phyloP scores from a whole-genome alignment of 108 stramenopile species.

The Licmophora abbreviata region DNA sequence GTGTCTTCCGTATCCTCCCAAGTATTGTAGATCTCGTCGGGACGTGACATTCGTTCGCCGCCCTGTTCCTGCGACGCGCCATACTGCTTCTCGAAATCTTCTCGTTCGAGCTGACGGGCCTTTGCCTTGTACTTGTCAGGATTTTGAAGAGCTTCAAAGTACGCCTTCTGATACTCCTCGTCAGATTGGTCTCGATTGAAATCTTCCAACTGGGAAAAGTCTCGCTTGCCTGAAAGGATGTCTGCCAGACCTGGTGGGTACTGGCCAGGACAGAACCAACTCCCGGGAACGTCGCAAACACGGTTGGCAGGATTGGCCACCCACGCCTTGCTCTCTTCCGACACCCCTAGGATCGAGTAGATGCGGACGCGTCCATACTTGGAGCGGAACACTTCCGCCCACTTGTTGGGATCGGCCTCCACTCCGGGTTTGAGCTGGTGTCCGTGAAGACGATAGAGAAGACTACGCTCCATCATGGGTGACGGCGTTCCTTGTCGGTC shows the following conservation, averaged over 20 bases:
- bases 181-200: conserved; percentile 61
- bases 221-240: conserved; percentile 15
- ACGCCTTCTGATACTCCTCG: conserved; percentile 73
- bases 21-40: conserved; percentile 55
- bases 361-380: conserved; percentile 96
- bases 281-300: conserved; percentile 78
- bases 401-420: conserved; percentile 54
- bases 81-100: background rate
- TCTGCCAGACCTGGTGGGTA: conserved; percentile 81
- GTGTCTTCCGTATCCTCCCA: conserved; percentile 83
- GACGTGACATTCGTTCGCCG: background rate
- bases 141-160: conserved; percentile 74
- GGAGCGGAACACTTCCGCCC: conserved; percentile 86
- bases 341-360: conserved; percentile 86
- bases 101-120: background rate
- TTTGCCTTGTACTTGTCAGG: background rate
- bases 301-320: conserved; percentile 60
- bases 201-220: conserved; percentile 82
- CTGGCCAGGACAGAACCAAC: conserved; percentile 86
- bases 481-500: conserved; percentile 86
- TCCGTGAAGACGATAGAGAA: conserved; percentile 90
- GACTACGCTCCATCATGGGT: conserved; percentile 82
- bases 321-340: conserved; percentile 84
- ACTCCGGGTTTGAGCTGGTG: conserved; percentile 72
- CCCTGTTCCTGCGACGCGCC: background rate